Evolutionary conservation across 371 early-diverging fungal genomes (phyloP), one percentile per base, ranked within the genome.

Genomic region (Neoconidiobolus thromboides): DNA sequence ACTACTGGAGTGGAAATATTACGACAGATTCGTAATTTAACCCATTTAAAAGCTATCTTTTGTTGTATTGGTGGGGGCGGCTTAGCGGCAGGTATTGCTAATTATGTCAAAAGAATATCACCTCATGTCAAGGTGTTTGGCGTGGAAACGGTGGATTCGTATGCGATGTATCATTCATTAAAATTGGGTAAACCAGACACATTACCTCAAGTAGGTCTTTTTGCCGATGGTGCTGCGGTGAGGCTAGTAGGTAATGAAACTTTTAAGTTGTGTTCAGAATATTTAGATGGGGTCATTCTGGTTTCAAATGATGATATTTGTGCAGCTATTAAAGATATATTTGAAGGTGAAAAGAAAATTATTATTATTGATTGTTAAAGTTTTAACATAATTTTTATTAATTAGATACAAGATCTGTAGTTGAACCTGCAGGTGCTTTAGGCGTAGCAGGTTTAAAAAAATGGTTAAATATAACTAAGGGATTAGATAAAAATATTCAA

Each of bases 181-280:
- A 61, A 73, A 43, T 68, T 64, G 0, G 81, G 85, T 2, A 67
- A 79, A 56, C 77, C 83, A 9, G 75, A 82, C 5, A 61, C 67
- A 39, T 69, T 94, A 52, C 68, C 73, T 1, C 85, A 89, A 61
- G 94, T 93, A 0, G 97, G 96, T 0, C 73, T 97, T 47, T 95
- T 97, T 77, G 93, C 95, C 0, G 97, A 97, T 69, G 96, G 97
- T 60, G 86, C 96, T 0, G 93, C 97, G 5, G 96, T 97, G 7
- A 76, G 90, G 61, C 60, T 79, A 48, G 94, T 95, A 0, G 96
- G 97, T 14, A 73, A 82, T 60, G 93, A 95, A 65, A 83, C 80
- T 4, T 93, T 87, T 69, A 74, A 89, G 4, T 57, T 96, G 1
- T 84, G 86, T 55, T 64, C 68, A 37, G 63, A 66, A 0, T 64